A percentile compares a stretch with the other conserved stretches of the same genome.
Conservation (phyloP, 2,329 filamentous ascomycete species). For the Fusarium redolens region DNA sequence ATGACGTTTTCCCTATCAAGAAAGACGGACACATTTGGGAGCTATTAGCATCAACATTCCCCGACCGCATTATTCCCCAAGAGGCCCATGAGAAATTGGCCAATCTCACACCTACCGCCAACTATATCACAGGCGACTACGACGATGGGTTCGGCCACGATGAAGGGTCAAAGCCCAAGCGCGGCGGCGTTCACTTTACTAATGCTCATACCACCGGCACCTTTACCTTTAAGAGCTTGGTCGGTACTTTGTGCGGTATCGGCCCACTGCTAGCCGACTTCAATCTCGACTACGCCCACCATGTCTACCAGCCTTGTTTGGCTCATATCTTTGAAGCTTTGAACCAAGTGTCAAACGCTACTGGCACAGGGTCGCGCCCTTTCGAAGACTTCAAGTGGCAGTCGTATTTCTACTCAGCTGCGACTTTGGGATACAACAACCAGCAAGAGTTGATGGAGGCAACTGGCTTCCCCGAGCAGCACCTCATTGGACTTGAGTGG, state of each 20-base stretch:
- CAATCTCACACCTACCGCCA: constrained; percentile 48
- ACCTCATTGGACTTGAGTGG: constrained; percentile 46
- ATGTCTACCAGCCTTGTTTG: constrained; percentile 59
- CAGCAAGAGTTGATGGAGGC: constrained; percentile 46
- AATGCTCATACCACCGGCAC: constrained; percentile 56
- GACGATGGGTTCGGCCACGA: constrained; percentile 49
- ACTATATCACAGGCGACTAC: constrained; percentile 51
- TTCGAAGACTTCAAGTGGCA: constrained; percentile 45
- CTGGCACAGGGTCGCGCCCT: background rate
- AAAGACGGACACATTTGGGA: constrained; percentile 53
- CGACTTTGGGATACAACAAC: constrained; percentile 49
- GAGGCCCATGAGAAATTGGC: constrained; percentile 45
- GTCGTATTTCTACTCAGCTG: constrained; percentile 48
- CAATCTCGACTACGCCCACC: constrained; percentile 54
- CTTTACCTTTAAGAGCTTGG: constrained; percentile 57
- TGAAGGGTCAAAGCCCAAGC: constrained; percentile 23
- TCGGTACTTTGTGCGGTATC: constrained; percentile 57
- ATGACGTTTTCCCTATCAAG: constrained; percentile 59
- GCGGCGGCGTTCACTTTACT: constrained; percentile 55
- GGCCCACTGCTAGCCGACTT: constrained; percentile 55
- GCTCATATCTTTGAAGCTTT: constrained; percentile 53
- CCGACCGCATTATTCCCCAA: constrained; percentile 48
- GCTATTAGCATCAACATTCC: constrained; percentile 46
- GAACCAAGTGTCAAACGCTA: constrained; percentile 38
- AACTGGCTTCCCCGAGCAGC: constrained; percentile 44